These are phyloP conservation scores for Saccharomyces hybrid DNA, from an alignment of 1,139 yeast genomes.

Conservation along the genomic window DNA sequence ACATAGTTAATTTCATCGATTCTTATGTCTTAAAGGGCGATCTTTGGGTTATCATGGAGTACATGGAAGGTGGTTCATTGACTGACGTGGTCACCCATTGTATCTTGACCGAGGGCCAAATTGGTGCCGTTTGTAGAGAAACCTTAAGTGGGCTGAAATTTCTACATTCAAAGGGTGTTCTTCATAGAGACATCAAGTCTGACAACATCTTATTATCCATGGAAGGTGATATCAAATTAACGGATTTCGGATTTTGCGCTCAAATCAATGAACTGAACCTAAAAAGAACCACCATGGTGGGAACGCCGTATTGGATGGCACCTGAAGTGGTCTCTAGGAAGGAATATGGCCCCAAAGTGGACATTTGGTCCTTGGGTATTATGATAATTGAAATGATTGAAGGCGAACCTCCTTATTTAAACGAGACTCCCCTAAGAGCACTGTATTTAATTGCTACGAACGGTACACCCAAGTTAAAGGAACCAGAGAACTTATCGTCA, in stretches of 20 bases:
- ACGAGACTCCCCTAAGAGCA: constrained; percentile 81
- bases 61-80: constrained; percentile 95
- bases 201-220: constrained; percentile 80
- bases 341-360: constrained; percentile 91
- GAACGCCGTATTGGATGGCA: constrained; percentile 99
- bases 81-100: constrained; percentile 94
- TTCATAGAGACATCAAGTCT: constrained; percentile 92
- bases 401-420: constrained; percentile 95
- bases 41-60: constrained; percentile 96
- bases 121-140: constrained; percentile 92
- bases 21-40: constrained; percentile 68
- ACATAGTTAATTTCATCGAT: constrained; percentile 86
- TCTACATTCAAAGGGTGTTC: constrained; percentile 86
- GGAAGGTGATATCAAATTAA: constrained; percentile 83
- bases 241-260: constrained; percentile 81
- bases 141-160: constrained; percentile 79
- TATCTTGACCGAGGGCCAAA: constrained; percentile 95
- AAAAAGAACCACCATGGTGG: constrained; percentile 95
- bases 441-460: constrained; percentile 82
- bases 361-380: constrained; percentile 90
- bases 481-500: constrained; percentile 66
- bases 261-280: constrained; percentile 80
- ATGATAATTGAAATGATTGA: constrained; percentile 97
- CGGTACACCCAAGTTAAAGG: constrained; percentile 84
- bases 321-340: constrained; percentile 92